These are phyloP conservation scores for Bipolaris sorokiniana DNA, from an alignment of 2,329 filamentous ascomycete genomes.

Conservation along the genomic window DNA sequence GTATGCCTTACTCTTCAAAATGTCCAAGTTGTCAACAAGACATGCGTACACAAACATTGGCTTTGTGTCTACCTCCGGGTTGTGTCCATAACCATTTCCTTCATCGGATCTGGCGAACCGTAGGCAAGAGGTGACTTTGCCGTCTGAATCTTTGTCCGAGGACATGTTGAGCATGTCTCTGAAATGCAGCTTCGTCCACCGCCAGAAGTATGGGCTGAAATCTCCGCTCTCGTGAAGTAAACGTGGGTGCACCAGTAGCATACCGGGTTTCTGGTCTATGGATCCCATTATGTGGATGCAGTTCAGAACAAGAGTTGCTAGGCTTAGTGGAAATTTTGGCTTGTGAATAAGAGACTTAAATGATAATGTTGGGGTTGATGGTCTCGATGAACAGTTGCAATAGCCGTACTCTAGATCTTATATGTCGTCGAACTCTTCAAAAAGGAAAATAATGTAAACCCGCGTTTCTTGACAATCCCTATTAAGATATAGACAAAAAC, in stretches of 20 bases:
- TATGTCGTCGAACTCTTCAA: too few relatives aligned
- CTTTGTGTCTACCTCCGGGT: background rate
- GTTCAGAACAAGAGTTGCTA: too few relatives aligned
- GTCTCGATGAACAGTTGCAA: too few relatives aligned
- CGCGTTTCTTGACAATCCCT: too few relatives aligned
- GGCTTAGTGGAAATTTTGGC: too few relatives aligned
- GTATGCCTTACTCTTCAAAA: conserved; percentile 2
- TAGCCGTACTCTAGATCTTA: too few relatives aligned
- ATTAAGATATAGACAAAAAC: too few relatives aligned
- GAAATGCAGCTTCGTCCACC: conserved; percentile 32
- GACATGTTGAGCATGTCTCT: conserved; percentile 22
- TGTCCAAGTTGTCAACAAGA: background rate
- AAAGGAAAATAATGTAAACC: too few relatives aligned
- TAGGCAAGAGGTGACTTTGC: background rate
- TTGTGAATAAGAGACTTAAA: too few relatives aligned
- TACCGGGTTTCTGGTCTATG: too few relatives aligned
- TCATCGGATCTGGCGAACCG: background rate
- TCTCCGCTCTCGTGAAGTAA: conserved; percentile 4
- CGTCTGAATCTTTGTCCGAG: background rate
- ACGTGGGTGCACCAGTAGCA: conserved; percentile 24
- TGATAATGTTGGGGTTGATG: too few relatives aligned
- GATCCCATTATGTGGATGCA: too few relatives aligned
- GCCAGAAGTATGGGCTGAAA: conserved; percentile 13
- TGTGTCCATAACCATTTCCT: background rate
- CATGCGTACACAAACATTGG: conserved; percentile 5